Base-by-base conservation (phyloP, 192 early-diverging fungal genomes). In the Backusella macrospora region DNA sequence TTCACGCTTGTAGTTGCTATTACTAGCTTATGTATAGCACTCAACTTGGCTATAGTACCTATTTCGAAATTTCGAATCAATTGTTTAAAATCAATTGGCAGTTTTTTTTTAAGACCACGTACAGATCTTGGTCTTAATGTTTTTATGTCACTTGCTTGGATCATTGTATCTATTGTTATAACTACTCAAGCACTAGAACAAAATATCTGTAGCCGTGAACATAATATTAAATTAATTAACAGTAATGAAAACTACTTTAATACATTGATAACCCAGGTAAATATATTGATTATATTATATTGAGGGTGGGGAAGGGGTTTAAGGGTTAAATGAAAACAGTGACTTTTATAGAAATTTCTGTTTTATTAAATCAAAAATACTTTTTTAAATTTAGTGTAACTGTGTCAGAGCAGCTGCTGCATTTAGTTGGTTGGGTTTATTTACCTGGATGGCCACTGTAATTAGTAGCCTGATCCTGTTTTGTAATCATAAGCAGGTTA, bases 341-440 rank as follows among this genome's bases (percentile, higher is more conserved):
- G 26, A 59, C 13, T 15, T 46, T 47, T 29, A 46, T 46, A 68
- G 23, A 46, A 45, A 68, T 16, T 37, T 29, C 26, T 68, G 10
- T 47, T 46, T 15, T 42, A 18, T 43, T 68, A 59, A 59, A 26
- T 47, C 23, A 29, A 46, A 39, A 18, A 18, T 39, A n/a, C 18
- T 43, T 1, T 1, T 34, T 1, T 34, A 34, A 34, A 2, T 34
- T 65, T 40, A 68, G 67, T 68, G 67, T 45, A 47, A 68, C 26
- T 68, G 23, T 29, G 15, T 45, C 44, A 68, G 45, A 68, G 44
- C 67, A 21, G 23, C 67, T 16, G 67, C 67, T 15, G 45, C 23
- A 12, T 68, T 68, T 47, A 47, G 67, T 47, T 68, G 67, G 67
- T 14, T 68, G 5, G 21, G 21, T 5, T 44, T 68, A 12, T 68